Evolutionary conservation across 139 green algal genomes (phyloP).

Genomic region (Chlamydomonas sp.): DNA sequence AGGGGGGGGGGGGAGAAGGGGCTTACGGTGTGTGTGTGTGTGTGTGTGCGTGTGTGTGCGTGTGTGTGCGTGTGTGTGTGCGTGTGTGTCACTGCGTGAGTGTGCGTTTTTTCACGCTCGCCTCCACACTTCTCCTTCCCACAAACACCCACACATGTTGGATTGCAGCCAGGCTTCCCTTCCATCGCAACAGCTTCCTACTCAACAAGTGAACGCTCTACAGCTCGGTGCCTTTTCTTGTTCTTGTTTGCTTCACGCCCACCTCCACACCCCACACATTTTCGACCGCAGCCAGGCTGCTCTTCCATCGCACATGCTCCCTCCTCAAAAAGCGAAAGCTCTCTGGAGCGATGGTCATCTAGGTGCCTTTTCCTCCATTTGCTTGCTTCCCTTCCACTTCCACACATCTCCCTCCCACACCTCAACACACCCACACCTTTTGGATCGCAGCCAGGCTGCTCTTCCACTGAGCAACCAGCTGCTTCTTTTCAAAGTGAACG

Average conservation of each 20-base stretch:
- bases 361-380: too few relatives aligned
- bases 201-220: conserved; percentile 83
- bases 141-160: conserved; percentile 21
- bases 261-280: too few relatives aligned
- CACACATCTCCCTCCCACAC: not conserved
- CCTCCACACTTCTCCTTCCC: too few relatives aligned
- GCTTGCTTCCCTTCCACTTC: too few relatives aligned
- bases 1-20: too few relatives aligned
- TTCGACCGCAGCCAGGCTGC: too few relatives aligned
- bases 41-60: conserved; percentile 63
- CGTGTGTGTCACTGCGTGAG: not conserved
- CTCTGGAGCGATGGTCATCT: too few relatives aligned
- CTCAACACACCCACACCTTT: conserved; percentile 16
- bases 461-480: conserved; percentile 78
- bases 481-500: conserved; percentile 85
- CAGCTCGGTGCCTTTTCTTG: conserved; percentile 69
- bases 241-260: too few relatives aligned
- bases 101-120: too few relatives aligned
- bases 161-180: conserved; percentile 62
- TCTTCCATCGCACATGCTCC: too few relatives aligned
- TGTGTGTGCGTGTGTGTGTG: not conserved
- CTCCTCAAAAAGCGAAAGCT: too few relatives aligned
- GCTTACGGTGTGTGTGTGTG: too few relatives aligned
- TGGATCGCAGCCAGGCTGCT: conserved; percentile 63
- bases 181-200: conserved; percentile 82